Percentiles rank a stretch among this genome's conserved stretches.
Conservation (phyloP, 1,284 basidiomycete genomes). For the Thecaphora frezii region DNA sequence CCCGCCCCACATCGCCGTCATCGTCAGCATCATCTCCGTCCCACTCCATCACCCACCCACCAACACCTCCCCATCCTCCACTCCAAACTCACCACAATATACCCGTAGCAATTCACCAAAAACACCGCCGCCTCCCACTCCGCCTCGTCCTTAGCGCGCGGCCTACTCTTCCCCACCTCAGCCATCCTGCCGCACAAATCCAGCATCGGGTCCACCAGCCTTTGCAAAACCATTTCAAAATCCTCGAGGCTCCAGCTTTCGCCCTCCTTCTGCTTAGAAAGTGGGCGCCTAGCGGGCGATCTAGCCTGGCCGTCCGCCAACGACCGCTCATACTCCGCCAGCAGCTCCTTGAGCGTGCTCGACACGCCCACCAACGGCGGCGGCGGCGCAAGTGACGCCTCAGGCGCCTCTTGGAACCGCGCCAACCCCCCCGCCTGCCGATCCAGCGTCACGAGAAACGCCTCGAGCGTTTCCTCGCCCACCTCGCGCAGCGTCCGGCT, state of each 20-base stretch:
- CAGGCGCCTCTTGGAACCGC: constrained; percentile 24
- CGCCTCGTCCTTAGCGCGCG: constrained; percentile 10
- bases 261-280: not conserved
- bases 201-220: constrained; percentile 39
- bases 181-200: constrained; percentile 28
- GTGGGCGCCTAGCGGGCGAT: not conserved
- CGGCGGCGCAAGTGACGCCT: constrained; percentile 23
- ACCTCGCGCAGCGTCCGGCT: constrained; percentile 74
- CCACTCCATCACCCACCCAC: no score
- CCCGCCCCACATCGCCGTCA: not conserved
- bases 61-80: no score
- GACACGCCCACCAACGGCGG: constrained; percentile 27
- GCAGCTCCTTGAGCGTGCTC: constrained; percentile 43
- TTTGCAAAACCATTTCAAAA: constrained; percentile 32
- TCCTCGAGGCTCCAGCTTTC: constrained; percentile 6
- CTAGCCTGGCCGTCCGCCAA: constrained; percentile 17
- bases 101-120: constrained; percentile 33
- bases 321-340: constrained; percentile 32
- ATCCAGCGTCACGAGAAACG: constrained; percentile 45
- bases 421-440: constrained; percentile 31
- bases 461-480: constrained; percentile 19
- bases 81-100: constrained; percentile 10
- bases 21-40: not conserved
- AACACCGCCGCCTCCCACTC: constrained; percentile 36
- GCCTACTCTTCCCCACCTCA: constrained; percentile 8